Evolutionary conservation across 1,284 basidiomycete species (phyloP).

Genomic region (Moniliophthora roreri): DNA sequence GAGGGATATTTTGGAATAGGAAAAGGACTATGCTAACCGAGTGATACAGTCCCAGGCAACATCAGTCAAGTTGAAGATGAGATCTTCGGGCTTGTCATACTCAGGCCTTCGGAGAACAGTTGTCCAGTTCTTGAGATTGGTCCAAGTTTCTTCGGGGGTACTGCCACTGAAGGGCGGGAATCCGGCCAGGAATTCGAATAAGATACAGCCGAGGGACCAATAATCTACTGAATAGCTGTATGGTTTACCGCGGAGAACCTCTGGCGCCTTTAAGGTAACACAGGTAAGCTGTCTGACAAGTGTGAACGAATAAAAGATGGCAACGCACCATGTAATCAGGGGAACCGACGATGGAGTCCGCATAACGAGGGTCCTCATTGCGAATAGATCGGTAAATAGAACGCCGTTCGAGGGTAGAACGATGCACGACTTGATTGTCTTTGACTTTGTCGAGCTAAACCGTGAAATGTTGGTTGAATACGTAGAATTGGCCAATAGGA

Average conservation of each 20-base stretch:
- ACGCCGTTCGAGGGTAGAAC: conserved; percentile 93
- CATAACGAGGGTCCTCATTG: conserved; percentile 89
- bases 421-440: conserved; percentile 87
- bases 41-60: conserved; percentile 96
- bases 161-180: conserved; percentile 98
- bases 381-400: conserved; percentile 94
- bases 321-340: conserved; percentile 86
- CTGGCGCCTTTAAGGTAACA: conserved; percentile 56
- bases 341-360: conserved; percentile 97
- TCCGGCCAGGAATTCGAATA: conserved; percentile 97
- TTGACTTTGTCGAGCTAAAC: conserved; percentile 92
- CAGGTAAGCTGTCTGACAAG: neutral
- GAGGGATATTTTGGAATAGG: neutral
- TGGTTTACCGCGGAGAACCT: conserved; percentile 92
- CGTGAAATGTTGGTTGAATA: conserved; percentile 6
- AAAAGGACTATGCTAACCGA: conserved; percentile 47
- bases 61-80: conserved; percentile 96
- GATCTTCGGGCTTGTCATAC: conserved; percentile 94
- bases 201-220: conserved; percentile 97
- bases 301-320: neutral
- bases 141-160: conserved; percentile 98
- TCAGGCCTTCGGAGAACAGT: conserved; percentile 89
- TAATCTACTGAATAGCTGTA: conserved; percentile 98
- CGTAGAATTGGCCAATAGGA: neutral
- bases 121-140: conserved; percentile 98